Base-by-base conservation (phyloP, 1,284 basidiomycete species). In the Cerioporus squamosus region DNA sequence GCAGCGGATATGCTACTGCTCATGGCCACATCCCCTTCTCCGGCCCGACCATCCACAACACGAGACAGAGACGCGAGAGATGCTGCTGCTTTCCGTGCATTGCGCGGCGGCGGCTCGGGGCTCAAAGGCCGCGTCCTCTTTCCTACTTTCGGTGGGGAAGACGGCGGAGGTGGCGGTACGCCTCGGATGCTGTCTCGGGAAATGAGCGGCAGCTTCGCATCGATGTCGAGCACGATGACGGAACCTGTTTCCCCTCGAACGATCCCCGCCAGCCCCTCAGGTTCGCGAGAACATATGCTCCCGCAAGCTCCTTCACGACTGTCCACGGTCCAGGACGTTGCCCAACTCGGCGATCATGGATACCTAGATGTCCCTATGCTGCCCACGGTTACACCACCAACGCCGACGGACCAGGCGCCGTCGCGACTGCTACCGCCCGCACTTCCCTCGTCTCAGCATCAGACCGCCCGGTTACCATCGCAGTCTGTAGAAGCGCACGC, bases 1-100 rank as follows among this genome's bases (percentile, higher is more conserved):
- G 90, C 91, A 0, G 90, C 91, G 24, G 88, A 90, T 69, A 74
- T 92, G 43, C 89, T 93, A 84, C 76, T 93, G 39, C 90, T 83
- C 72, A 81, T 93, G 48, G 90, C 91, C 42, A 91, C 90, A 7
- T 91, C 89, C 3, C 90, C 90, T 0, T 91, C 89, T 0, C 90
- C 90, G 6, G 87, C 79, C n/a, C 83, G 90, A 45, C 80, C 82
- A 17, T 74, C 67, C 23, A 70, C 73, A 8, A 79, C 75, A 39
- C 75, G 74, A 44, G 74, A 75, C 36, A 81, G 79, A 58, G 82
- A 87, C 38, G 67, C 78, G 9, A 80, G 77, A 63, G 86, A 90
- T 65, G 62, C 77, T 24, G 78, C 79, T 6, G 79, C 85, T 6
- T 86, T 79, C 67, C 79, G 85, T 38, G 76, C 80, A 14, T 74